These are phyloP conservation scores for Salix exigua DNA, from an alignment of 345 rosid species.

Conservation along the genomic window DNA sequence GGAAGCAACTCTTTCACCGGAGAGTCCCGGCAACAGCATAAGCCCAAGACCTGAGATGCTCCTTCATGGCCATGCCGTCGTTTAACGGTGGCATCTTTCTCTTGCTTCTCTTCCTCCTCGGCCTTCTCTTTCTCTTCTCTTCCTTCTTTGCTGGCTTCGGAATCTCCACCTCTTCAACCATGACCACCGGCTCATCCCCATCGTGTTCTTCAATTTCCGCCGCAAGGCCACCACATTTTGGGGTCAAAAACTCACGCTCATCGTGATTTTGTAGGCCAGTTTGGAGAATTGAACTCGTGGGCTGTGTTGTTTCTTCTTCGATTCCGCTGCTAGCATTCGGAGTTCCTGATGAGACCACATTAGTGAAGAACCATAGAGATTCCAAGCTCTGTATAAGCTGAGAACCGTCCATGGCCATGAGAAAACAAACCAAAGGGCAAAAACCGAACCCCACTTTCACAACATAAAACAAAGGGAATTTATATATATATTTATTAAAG, in stretches of 20 bases:
- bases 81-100: slow-evolving; percentile 45
- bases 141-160: not conserved
- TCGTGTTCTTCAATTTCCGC: slow-evolving; percentile 9
- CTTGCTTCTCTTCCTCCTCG: slow-evolving; percentile 17
- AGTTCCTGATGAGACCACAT: slow-evolving; percentile 17
- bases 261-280: not conserved
- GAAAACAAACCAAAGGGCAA: not conserved
- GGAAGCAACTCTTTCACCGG: slow-evolving; percentile 16
- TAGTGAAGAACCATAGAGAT: slow-evolving; percentile 52
- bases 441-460: not conserved
- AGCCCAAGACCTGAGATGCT: slow-evolving; percentile 62
- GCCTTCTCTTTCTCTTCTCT: slow-evolving; percentile 15
- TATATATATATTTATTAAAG: not conserved
- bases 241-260: slow-evolving; percentile 1
- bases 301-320: slow-evolving; percentile 14
- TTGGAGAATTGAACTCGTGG: not conserved
- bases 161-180: slow-evolving; percentile 12
- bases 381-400: slow-evolving; percentile 34
- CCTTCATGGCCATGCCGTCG: slow-evolving; percentile 58
- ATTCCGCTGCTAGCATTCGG: not conserved
- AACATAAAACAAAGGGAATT: not conserved
- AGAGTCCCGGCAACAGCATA: slow-evolving; percentile 51
- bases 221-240: slow-evolving; percentile 20
- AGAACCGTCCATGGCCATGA: slow-evolving; percentile 45
- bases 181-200: not conserved